Base-by-base conservation (phyloP, 371 early-diverging fungal genomes). In the Mortierella polycephala region DNA sequence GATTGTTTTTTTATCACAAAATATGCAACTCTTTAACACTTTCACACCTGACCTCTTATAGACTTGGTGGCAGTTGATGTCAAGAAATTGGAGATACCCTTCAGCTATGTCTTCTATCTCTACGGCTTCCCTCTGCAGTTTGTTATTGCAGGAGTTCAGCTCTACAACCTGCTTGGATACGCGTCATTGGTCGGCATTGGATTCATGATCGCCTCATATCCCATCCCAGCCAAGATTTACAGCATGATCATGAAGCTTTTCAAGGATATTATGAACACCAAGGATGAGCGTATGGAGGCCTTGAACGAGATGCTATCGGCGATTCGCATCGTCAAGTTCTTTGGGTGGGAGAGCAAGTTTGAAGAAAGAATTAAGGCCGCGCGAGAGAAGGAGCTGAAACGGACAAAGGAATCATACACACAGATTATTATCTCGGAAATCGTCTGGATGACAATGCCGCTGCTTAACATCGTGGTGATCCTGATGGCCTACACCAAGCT, bases 331-430 rank as follows among this genome's bases (percentile, higher is more conserved):
- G 88, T 94, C 69, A 94, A 94, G 75, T 88, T 94, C 71, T 94
- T 93, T 85, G 93, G 91, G 13, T 94, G 94, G 94, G 92, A 94
- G 83, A 68, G 83, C 52, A 84, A 89, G 59, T 92, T 93, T 64
- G 80, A 84, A n/a, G 81, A 83, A 40, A 84, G 86, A 50, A 76
- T 87, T 52, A 67, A 81, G 1, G 75, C 66, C 10, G 84, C 87
- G 1, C 83, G 89, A 58, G 81, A 83, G 16, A 68, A 62, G 21
- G 89, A 89, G 66, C 69, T 89, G 20, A 82, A 83, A 41, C 82
- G 81, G 1, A 83, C 88, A 47, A 83, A 79, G 75, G 61, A 59
- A 41, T 69, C 84, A 37, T 68, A 70, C 50, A 44, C 62, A 9
- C 58, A 81, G 44, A 79, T 81, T 69, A 52, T 67, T 2, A 10